Conservation (phyloP, 192 early-diverging fungal genomes). For the Coemansia sp. region DNA sequence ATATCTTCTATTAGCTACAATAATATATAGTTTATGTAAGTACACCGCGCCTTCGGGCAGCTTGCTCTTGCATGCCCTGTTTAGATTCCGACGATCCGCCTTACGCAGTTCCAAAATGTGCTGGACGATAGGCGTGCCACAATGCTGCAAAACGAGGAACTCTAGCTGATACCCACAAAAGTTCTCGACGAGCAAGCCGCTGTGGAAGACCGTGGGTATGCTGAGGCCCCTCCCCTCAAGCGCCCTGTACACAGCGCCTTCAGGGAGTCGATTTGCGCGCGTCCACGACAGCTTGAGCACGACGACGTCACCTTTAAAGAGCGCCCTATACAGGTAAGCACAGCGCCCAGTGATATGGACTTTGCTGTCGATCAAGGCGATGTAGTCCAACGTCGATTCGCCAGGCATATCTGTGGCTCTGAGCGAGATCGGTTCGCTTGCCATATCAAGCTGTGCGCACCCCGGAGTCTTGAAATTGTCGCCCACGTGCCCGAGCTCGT, state of each 20-base stretch:
- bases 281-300: constrained; percentile 20
- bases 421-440: no score
- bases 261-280: background rate
- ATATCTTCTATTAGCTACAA: no score
- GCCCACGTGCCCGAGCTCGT: background rate
- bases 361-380: background rate
- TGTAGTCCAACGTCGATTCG: background rate
- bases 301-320: no score
- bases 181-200: constrained; percentile 16
- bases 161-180: constrained; percentile 19
- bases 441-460: no score
- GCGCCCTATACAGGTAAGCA: background rate
- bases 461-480: no score
- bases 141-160: constrained; percentile 19
- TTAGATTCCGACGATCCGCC: no score
- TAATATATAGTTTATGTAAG: no score
- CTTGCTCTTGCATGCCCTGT: no score
- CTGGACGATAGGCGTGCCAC: constrained; percentile 5
- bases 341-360: background rate
- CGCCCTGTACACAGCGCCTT: constrained; percentile 18
- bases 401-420: no score
- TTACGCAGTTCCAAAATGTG: background rate
- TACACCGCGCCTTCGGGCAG: no score
- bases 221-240: background rate
- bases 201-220: constrained; percentile 9